These are phyloP conservation scores for Tetradesmus lagerheimii DNA, from an alignment of 139 green algal genomes.

Conservation along the genomic window DNA sequence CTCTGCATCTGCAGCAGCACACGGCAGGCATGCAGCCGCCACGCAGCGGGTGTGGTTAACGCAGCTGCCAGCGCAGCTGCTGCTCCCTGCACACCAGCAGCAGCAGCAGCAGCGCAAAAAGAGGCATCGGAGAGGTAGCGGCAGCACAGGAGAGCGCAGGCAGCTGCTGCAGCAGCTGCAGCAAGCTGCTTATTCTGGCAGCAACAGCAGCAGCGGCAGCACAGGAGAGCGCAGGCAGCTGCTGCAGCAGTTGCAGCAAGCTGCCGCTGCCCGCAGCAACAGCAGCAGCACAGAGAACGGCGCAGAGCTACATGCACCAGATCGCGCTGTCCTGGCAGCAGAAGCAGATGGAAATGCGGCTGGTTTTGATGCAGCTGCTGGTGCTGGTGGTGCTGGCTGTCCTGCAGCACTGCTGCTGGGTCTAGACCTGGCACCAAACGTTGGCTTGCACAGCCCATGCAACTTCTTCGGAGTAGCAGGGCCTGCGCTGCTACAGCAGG, in stretches of 20 bases:
- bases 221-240: too few species aligned
- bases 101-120: not conserved
- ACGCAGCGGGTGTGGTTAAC: not conserved
- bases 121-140: not conserved
- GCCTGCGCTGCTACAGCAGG: constrained; percentile 11
- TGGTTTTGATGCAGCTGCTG: not conserved
- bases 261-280: too few species aligned
- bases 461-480: constrained; percentile 76
- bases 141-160: not conserved
- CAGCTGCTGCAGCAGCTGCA: not conserved
- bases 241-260: too few species aligned
- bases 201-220: not conserved
- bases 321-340: not conserved
- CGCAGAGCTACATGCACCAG: too few species aligned
- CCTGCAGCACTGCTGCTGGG: constrained; percentile 65
- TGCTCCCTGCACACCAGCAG: not conserved
- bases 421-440: constrained; percentile 66
- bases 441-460: constrained; percentile 67
- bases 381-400: constrained; percentile 38
- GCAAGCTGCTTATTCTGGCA: not conserved
- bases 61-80: not conserved
- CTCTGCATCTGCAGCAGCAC: constrained; percentile 32
- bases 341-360: not conserved
- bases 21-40: not conserved
- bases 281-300: not conserved